A percentile compares a stretch with the other conserved stretches of the same genome.
Conservation (phyloP, 495 filamentous ascomycete species). For the Massariosphaeria phaeospora region DNA sequence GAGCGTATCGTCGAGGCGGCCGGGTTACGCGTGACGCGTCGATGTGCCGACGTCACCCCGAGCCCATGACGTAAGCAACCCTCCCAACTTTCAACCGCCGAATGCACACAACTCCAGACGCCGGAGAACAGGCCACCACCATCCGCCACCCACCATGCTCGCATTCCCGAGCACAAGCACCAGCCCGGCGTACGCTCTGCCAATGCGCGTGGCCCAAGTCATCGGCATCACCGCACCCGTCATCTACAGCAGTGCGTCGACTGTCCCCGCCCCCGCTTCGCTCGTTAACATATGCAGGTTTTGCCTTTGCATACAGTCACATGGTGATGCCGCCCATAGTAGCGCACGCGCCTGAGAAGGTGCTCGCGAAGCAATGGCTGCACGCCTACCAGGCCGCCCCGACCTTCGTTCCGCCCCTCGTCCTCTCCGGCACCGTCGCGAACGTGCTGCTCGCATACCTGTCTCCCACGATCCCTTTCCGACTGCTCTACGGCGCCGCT, state of each 20-base stretch:
- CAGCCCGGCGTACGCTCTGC: background rate
- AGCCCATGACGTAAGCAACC: too few relatives aligned
- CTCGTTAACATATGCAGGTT: slow-evolving; percentile 1
- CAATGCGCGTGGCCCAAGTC: slow-evolving; percentile 6
- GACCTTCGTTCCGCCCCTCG: slow-evolving; percentile 34
- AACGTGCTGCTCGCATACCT: slow-evolving; percentile 28
- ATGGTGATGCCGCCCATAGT: slow-evolving; percentile 24
- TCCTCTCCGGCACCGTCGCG: slow-evolving; percentile 29
- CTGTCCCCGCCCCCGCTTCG: background rate
- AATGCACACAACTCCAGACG: too few relatives aligned
- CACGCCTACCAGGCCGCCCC: slow-evolving; percentile 34
- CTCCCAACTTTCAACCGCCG: too few relatives aligned
- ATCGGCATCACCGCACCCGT: slow-evolving; percentile 21
- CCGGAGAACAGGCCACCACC: too few relatives aligned
- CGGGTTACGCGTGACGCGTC: too few relatives aligned
- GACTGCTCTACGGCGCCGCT: slow-evolving; percentile 18
- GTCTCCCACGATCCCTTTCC: background rate
- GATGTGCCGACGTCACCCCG: too few relatives aligned
- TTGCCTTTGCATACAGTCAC: slow-evolving; percentile 23
- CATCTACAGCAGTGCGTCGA: slow-evolving; percentile 14
- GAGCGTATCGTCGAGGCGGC: too few relatives aligned
- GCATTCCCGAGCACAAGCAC: too few relatives aligned
- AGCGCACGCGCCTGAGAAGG: slow-evolving; percentile 28
- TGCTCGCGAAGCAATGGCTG: slow-evolving; percentile 38
- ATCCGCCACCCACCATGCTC: too few relatives aligned